Base-by-base conservation (phyloP, 2,329 filamentous ascomycete genomes). In the Madurella mycetomatis region DNA sequence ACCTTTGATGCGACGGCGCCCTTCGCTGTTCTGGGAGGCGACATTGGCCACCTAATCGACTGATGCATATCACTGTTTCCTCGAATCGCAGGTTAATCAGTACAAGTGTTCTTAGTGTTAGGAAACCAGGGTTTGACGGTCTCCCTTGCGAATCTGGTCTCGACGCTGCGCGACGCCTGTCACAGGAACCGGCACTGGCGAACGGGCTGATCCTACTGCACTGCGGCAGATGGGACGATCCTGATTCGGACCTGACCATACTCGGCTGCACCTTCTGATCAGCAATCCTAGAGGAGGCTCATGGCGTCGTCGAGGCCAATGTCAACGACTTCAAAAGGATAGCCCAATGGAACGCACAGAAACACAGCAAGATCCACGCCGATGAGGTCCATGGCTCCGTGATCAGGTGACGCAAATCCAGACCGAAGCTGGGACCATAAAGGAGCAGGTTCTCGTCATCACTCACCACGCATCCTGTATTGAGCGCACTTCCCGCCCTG, bases 261-360 rank as follows among this genome's bases (percentile, higher is more conserved):
- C 65, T 85, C 1, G 82, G 82, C 5, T 83, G 79, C 58, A 82
- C 80, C 1, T 69, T 85, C 0, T 83, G 81, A 77, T 82, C 80
- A 1, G 59, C 66, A 0, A 72, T 85, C 5, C 70, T 76, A 0
- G 57, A 69, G 0, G 65, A 72, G 5, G 67, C 69, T 4, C 66
- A 61, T 11, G 64, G 65, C 0, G 61, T 73, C 4, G 75, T 84
- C 13, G 45, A 67, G 25, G 65, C 65, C 34, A 76, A 70, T 54
- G 69, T 84, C 9, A 74, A 72, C 17, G 82, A 85, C 63, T 84
- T 82, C 49, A 68, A 73, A 25, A 72, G 73, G 30, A 84, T 85
- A n/a, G 41, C 65, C 15, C 67, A 63, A 4, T 85, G 81, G 81
- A 74, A 70, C 0, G 65, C 78, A 0, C 68, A 73, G 13, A 66